These are phyloP conservation scores for Fusarium virguliforme DNA, from an alignment of 2,329 filamentous ascomycete genomes.

Conservation along the genomic window DNA sequence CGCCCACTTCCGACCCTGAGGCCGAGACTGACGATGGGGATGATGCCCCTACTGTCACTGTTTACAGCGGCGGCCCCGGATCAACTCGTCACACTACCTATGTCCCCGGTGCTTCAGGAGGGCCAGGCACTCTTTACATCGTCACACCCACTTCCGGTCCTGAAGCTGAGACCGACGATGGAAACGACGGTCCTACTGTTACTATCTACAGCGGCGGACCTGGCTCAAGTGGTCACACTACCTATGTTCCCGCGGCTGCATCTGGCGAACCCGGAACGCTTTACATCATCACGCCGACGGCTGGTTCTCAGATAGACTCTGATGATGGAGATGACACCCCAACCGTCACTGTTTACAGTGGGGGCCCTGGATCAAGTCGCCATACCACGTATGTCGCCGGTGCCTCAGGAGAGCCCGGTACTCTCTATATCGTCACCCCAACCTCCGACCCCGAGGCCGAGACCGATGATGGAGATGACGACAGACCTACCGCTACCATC, in stretches of 20 bases:
- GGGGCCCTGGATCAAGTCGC: background rate
- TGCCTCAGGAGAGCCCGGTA: constrained; percentile 9
- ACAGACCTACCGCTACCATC: constrained; percentile 16
- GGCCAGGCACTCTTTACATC: constrained; percentile 20
- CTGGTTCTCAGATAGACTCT: background rate
- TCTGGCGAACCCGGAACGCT: background rate
- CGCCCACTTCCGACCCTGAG: background rate
- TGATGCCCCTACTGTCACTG: constrained; percentile 12
- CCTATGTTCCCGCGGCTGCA: background rate
- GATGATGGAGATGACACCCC: background rate
- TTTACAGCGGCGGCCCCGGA: constrained; percentile 22
- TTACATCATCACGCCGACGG: background rate
- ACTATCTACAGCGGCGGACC: background rate
- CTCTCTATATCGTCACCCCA: constrained; percentile 31
- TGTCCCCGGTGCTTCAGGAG: constrained; percentile 6
- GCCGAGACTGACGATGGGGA: background rate
- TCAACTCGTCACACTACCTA: background rate
- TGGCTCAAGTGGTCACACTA: background rate
- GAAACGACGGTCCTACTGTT: background rate
- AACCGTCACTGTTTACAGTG: constrained; percentile 17
- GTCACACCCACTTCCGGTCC: constrained; percentile 21
- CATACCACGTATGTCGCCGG: constrained; percentile 7
- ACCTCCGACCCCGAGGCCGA: background rate
- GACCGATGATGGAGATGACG: background rate
- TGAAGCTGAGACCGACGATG: background rate